These are phyloP conservation scores for Botrytis deweyae DNA, from an alignment of 2,329 filamentous ascomycete genomes.

Conservation along the genomic window DNA sequence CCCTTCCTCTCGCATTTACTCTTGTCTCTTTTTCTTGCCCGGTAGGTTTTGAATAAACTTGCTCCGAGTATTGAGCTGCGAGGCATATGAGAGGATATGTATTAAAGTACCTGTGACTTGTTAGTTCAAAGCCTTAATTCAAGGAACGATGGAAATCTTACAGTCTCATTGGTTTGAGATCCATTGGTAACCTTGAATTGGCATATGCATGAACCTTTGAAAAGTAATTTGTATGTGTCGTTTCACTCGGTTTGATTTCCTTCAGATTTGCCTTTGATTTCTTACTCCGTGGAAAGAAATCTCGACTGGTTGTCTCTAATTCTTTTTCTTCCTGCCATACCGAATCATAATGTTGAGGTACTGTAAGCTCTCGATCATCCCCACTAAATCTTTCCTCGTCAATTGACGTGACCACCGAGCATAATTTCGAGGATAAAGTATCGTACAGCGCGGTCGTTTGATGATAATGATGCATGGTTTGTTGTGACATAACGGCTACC, in stretches of 20 bases:
- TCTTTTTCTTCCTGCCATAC: constrained; percentile 32
- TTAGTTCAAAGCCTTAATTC: neutral
- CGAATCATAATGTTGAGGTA: constrained; percentile 27
- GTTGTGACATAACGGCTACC: constrained; percentile 45
- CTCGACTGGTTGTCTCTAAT: constrained; percentile 22
- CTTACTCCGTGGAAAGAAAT: constrained; percentile 32
- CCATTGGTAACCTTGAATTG: constrained; percentile 70
- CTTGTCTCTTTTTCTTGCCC: constrained; percentile 66
- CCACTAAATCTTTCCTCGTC: constrained; percentile 59
- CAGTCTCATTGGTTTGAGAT: constrained; percentile 67
- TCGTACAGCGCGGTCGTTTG: constrained; percentile 54
- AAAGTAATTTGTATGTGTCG: constrained; percentile 59
- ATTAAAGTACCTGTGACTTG: constrained; percentile 58
- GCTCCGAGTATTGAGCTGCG: constrained; percentile 74
- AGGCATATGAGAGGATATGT: constrained; percentile 77
- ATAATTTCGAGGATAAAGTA: constrained; percentile 60
- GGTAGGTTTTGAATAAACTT: constrained; percentile 67
- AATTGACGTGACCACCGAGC: constrained; percentile 69
- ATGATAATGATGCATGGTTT: constrained; percentile 47
- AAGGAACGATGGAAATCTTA: constrained; percentile 36
- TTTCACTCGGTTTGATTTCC: constrained; percentile 41
- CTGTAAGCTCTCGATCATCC: constrained; percentile 53
- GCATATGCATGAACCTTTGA: constrained; percentile 76
- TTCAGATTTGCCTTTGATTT: constrained; percentile 40
- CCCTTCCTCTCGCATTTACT: constrained; percentile 67